Conservation (phyloP, 441 rosid genomes). For the Populus tomentosa region DNA sequence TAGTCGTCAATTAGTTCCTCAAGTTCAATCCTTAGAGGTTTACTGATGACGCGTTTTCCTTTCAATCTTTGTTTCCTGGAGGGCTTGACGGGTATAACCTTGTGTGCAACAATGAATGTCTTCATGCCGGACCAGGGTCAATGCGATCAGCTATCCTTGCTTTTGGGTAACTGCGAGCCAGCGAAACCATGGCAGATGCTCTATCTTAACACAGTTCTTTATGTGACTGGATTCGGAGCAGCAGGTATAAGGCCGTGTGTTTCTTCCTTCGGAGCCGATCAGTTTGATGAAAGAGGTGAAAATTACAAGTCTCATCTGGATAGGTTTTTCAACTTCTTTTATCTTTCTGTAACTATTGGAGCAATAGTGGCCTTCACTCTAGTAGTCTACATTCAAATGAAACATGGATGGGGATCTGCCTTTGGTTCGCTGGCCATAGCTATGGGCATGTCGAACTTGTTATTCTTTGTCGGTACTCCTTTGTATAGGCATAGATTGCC, state of each 20-base stretch:
- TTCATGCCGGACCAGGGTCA: conserved; percentile 61
- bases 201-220: conserved; percentile 69
- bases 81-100: conserved; percentile 89
- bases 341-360: conserved; percentile 76
- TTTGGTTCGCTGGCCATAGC: conserved; percentile 85
- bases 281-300: conserved; percentile 77
- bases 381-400: conserved; percentile 81
- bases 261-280: conserved; percentile 96
- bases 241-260: conserved; percentile 96
- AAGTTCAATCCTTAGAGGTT: not conserved
- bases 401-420: conserved; percentile 84
- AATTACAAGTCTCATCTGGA: conserved; percentile 78
- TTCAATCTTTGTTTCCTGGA: conserved; percentile 21
- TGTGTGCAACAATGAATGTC: conserved; percentile 57
- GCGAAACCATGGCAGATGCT: conserved; percentile 89
- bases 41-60: not conserved
- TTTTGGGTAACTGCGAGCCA: conserved; percentile 65
- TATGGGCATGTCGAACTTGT: conserved; percentile 75
- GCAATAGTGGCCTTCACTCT: conserved; percentile 87
- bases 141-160: conserved; percentile 62
- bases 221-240: conserved; percentile 83
- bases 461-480: conserved; percentile 86
- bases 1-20: not conserved
- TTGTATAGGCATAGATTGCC: conserved; percentile 91
- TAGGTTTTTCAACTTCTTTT: conserved; percentile 93